These are phyloP conservation scores for Gnaphalium uliginosum DNA, from an alignment of 129 eudicot species.

Conservation along the genomic window DNA sequence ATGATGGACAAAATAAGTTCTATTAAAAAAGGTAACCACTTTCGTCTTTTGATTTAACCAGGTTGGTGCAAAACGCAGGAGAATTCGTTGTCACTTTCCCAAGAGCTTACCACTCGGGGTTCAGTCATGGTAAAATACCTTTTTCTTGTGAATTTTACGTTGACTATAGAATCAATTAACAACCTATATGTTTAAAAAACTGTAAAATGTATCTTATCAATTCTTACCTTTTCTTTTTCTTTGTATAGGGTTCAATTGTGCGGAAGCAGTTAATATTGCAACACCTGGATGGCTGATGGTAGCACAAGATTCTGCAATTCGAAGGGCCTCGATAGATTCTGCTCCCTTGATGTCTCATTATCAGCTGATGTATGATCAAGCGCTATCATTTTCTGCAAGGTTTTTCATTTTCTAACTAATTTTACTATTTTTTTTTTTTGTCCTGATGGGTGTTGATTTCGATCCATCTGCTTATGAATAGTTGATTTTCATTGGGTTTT, in stretches of 20 bases:
- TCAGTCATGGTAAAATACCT: slow-evolving; percentile 67
- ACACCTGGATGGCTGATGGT: slow-evolving; percentile 93
- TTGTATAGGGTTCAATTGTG: slow-evolving; percentile 74
- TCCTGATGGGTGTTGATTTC: too few species aligned
- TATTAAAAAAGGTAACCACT: slow-evolving; percentile 9
- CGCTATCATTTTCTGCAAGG: slow-evolving; percentile 75
- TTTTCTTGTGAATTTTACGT: too few species aligned
- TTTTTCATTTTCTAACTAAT: neutral
- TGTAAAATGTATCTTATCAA: too few species aligned
- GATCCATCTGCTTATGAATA: too few species aligned
- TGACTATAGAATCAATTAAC: too few species aligned
- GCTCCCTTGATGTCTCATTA: slow-evolving; percentile 95
- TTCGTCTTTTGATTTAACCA: slow-evolving; percentile 36
- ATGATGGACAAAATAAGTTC: too few species aligned
- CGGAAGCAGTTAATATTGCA: slow-evolving; percentile 95
- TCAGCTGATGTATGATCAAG: slow-evolving; percentile 89
- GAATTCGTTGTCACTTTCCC: slow-evolving; percentile 96
- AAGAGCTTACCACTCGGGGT: slow-evolving; percentile 93
- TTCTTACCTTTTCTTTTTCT: neutral
- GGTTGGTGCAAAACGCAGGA: slow-evolving; percentile 89
- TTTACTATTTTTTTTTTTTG: too few species aligned
- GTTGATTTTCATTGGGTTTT: neutral
- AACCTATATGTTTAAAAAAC: too few species aligned
- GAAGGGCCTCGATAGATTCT: slow-evolving; percentile 86
- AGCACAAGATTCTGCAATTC: slow-evolving; percentile 92